phyloP scores from a whole-genome alignment of 768 basidiomycete species.

The Pholiota conissans region DNA sequence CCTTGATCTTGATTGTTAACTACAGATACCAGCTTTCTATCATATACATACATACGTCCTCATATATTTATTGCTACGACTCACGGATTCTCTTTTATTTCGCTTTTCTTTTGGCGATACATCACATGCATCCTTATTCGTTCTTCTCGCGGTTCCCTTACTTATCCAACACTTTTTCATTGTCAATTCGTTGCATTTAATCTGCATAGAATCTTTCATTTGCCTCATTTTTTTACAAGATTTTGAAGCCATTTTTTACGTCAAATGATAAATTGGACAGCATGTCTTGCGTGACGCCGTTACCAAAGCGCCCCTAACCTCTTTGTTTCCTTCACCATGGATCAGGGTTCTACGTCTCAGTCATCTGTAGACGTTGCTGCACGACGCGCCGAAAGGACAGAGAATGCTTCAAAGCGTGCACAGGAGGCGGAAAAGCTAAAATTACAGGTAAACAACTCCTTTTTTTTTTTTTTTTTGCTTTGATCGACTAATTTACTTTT shows the following conservation, averaged over 20 bases:
- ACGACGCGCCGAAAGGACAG: constrained; percentile 3
- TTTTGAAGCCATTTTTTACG: neutral
- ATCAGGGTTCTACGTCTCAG: neutral
- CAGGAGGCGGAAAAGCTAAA: constrained; percentile 15
- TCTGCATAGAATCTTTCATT: neutral
- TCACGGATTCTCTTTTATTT: neutral
- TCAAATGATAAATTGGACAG: neutral
- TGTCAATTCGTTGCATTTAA: neutral
- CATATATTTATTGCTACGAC: neutral
- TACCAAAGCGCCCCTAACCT: neutral
- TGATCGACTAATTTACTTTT: too few species aligned
- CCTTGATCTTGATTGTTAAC: neutral
- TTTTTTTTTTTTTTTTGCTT: too few species aligned
- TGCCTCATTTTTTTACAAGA: neutral
- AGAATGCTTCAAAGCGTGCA: constrained; percentile 3
- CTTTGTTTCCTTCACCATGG: neutral
- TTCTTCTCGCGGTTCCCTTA: neutral
- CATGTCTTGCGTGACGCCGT: too few species aligned
- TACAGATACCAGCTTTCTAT: neutral
- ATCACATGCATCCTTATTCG: neutral
- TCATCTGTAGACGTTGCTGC: neutral
- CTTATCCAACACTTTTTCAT: neutral
- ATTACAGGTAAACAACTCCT: constrained; percentile 10
- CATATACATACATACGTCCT: neutral
- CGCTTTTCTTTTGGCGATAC: neutral